Percentiles rank a stretch among this genome's conserved stretches.
Evolutionary conservation across 73 alveolate genomes (phyloP).

Genomic region (Paramecium pentaurelia): DNA sequence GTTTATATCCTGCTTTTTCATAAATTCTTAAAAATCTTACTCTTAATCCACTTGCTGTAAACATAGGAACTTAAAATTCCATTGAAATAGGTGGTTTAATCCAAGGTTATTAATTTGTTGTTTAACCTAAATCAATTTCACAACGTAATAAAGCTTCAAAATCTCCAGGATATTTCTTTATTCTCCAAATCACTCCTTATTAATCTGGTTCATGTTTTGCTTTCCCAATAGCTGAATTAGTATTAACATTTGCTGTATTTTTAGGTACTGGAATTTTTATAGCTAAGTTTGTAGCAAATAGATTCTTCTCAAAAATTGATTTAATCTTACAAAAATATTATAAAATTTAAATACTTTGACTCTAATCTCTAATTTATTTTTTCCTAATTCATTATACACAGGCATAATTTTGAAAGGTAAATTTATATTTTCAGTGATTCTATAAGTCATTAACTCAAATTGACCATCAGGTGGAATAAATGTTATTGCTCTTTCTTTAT

Average conservation of each 20-base stretch:
- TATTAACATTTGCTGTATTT: conserved; percentile 83
- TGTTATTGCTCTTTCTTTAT: conserved; percentile 95
- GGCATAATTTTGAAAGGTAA: conserved; percentile 93
- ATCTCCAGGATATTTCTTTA: conserved; percentile 82
- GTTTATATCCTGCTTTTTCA: conserved; percentile 91
- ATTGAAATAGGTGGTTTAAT: conserved; percentile 90
- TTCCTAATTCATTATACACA: conserved; percentile 80
- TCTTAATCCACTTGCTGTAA: conserved; percentile 96
- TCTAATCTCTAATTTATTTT: conserved; percentile 79
- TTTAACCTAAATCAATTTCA: conserved; percentile 71
- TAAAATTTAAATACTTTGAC: conserved; percentile 24
- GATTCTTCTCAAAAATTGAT: conserved; percentile 88
- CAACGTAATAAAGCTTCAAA: conserved; percentile 78
- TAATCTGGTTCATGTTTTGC: conserved; percentile 95
- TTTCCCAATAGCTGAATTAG: conserved; percentile 90
- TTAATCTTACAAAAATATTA: conserved; percentile 66
- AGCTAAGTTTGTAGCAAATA: conserved; percentile 88
- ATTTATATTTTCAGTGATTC: conserved; percentile 93
- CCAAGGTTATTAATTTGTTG: conserved; percentile 84
- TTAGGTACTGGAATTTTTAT: conserved; percentile 93
- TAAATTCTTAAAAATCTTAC: conserved; percentile 92
- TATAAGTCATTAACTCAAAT: conserved; percentile 88
- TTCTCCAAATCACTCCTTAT: conserved; percentile 91
- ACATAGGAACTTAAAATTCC: conserved; percentile 96
- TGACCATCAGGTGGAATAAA: conserved; percentile 97